Evolutionary conservation across 2,329 filamentous ascomycete genomes (phyloP).

Genomic region (Cercospora canescens): DNA sequence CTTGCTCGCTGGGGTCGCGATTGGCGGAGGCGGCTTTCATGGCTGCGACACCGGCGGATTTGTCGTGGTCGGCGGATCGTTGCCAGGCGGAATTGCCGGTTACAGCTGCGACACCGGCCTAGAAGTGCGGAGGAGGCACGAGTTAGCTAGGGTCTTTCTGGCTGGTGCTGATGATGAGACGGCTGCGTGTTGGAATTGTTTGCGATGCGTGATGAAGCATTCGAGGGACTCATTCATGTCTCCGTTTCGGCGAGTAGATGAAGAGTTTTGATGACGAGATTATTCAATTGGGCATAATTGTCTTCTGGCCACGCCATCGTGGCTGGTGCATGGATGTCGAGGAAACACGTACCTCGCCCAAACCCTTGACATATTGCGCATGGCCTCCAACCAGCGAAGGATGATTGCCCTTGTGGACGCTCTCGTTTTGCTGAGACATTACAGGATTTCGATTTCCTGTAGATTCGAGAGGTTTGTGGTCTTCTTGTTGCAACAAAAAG

Average conservation of each 20-base stretch:
- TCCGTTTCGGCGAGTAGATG: not conserved
- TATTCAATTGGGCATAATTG: not conserved
- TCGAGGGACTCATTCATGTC: not conserved
- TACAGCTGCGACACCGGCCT: constrained; percentile 62
- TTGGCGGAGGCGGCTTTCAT: constrained; percentile 63
- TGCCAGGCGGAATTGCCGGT: constrained; percentile 66
- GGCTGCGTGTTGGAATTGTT: not conserved
- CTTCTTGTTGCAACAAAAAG: not conserved
- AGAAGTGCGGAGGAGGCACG: not conserved
- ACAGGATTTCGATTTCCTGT: constrained; percentile 23
- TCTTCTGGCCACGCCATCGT: not conserved
- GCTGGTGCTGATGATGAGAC: not conserved
- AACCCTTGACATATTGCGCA: constrained; percentile 68
- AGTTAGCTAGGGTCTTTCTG: constrained; percentile 1
- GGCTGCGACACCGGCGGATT: constrained; percentile 59
- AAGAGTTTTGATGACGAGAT: not conserved
- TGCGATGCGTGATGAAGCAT: not conserved
- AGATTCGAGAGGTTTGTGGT: not conserved
- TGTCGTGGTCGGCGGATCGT: constrained; percentile 63
- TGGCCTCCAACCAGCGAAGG: constrained; percentile 65
- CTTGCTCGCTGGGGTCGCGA: constrained; percentile 54
- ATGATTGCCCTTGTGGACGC: constrained; percentile 40
- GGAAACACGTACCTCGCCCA: constrained; percentile 59
- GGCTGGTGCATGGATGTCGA: not conserved
- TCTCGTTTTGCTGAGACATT: constrained; percentile 12